Evolutionary conservation across 2,329 filamentous ascomycete genomes (phyloP).

Genomic region (Fusarium bulbicola): DNA sequence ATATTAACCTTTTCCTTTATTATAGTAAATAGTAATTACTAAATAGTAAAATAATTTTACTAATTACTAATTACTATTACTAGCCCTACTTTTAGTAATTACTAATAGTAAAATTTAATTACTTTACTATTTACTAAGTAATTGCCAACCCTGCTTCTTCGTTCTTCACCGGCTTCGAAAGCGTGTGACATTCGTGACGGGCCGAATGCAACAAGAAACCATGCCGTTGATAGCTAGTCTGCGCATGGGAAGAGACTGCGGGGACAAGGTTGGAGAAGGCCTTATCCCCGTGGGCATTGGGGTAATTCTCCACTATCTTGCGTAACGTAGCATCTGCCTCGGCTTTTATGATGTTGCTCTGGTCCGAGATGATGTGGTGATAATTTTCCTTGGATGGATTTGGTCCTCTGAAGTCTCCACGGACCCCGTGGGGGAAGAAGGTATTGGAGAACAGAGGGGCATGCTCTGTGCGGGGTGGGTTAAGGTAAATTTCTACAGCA

Average conservation of each 20-base stretch:
- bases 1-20: too few relatives aligned
- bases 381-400: not conserved
- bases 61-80: too few relatives aligned
- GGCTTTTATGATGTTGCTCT: not conserved
- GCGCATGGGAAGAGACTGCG: not conserved
- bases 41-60: too few relatives aligned
- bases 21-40: too few relatives aligned
- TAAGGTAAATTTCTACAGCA: not conserved
- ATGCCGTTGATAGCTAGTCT: not conserved
- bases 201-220: constrained; percentile 5
- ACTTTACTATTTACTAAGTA: too few relatives aligned
- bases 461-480: constrained; percentile 7
- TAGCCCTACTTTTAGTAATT: too few relatives aligned
- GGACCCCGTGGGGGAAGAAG: constrained; percentile 3
- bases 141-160: too few relatives aligned
- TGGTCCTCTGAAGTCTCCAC: not conserved
- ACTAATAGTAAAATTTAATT: too few relatives aligned
- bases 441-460: constrained; percentile 8
- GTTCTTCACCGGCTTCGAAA: not conserved
- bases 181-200: not conserved
- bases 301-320: not conserved
- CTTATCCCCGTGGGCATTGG: constrained; percentile 7
- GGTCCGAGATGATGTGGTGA: not conserved
- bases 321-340: constrained; percentile 4
- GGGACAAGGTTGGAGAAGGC: constrained; percentile 14